Percentiles rank a stretch among this genome's conserved stretches.
Conservation (phyloP, 129 eudicot species). For the Centella asiatica region DNA sequence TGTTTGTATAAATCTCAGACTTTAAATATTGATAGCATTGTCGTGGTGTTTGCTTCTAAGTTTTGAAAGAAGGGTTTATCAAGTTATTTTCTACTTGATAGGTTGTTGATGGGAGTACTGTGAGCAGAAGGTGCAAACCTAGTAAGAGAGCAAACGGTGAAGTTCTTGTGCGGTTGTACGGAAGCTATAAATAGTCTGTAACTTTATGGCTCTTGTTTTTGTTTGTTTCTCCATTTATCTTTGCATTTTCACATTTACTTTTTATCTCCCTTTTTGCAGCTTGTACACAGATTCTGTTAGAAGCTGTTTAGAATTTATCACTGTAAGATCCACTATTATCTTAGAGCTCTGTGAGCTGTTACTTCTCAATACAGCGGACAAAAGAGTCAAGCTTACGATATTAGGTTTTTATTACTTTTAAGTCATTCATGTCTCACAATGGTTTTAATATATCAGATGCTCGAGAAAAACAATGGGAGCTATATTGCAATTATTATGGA, state of each 20-base stretch:
- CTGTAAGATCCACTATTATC: constrained; percentile 26
- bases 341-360: constrained; percentile 11
- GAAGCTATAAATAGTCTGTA: constrained; percentile 47
- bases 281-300: constrained; percentile 29
- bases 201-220: neutral
- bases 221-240: neutral
- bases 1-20: neutral
- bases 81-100: constrained; percentile 14
- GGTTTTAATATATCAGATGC: constrained; percentile 21
- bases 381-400: neutral
- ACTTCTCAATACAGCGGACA: neutral
- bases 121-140: constrained; percentile 31
- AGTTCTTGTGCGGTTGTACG: constrained; percentile 60
- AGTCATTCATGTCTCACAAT: neutral
- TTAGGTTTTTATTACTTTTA: neutral
- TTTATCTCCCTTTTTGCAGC: constrained; percentile 24
- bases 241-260: constrained; percentile 6
- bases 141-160: constrained; percentile 30
- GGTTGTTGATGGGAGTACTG: constrained; percentile 42
- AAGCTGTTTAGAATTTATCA: constrained; percentile 36
- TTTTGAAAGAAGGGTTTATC: neutral
- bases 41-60: neutral
- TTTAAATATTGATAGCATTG: constrained; percentile 1
- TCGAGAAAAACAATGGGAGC: constrained; percentile 29
- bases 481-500: constrained; percentile 25